A percentile compares a stretch with the other conserved stretches of the same genome.
These are phyloP conservation scores for Citrullus amarus DNA, from an alignment of 306 rosid genomes.

Conservation along the genomic window DNA sequence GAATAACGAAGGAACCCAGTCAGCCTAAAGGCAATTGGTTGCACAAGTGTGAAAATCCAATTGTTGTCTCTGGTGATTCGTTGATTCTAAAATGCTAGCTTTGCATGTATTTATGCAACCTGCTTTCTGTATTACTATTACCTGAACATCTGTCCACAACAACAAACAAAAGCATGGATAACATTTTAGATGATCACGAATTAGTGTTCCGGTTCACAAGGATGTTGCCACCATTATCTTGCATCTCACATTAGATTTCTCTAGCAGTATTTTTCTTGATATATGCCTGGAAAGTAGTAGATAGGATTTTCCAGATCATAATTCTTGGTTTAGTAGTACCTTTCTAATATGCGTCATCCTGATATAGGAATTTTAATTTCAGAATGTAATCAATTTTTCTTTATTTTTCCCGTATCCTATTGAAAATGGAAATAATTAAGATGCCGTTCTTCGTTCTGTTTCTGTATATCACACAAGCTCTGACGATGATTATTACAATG, in stretches of 20 bases:
- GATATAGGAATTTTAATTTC: background rate
- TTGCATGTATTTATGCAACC: background rate
- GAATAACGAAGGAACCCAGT: constrained; percentile 16
- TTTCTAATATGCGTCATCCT: background rate
- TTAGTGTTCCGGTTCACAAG: background rate
- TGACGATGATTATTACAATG: background rate
- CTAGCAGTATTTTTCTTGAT: background rate
- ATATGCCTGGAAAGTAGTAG: background rate
- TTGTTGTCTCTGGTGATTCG: constrained; percentile 20
- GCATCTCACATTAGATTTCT: background rate
- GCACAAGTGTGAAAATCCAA: constrained; percentile 18
- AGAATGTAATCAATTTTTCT: background rate
- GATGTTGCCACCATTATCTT: background rate
- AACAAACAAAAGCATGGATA: background rate
- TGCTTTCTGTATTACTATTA: background rate
- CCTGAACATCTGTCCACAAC: background rate
- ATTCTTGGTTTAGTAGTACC: background rate
- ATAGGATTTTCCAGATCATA: background rate
- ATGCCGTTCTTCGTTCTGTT: background rate
- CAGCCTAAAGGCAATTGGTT: constrained; percentile 20
- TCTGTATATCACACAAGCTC: background rate
- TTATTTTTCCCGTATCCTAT: background rate
- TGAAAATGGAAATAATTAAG: background rate
- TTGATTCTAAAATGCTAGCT: constrained; percentile 14
- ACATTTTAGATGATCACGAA: background rate